Evolutionary conservation across 768 basidiomycete species (phyloP), one percentile per base, ranked within the genome.

Genomic region (Sporobolomyces phaffii): DNA sequence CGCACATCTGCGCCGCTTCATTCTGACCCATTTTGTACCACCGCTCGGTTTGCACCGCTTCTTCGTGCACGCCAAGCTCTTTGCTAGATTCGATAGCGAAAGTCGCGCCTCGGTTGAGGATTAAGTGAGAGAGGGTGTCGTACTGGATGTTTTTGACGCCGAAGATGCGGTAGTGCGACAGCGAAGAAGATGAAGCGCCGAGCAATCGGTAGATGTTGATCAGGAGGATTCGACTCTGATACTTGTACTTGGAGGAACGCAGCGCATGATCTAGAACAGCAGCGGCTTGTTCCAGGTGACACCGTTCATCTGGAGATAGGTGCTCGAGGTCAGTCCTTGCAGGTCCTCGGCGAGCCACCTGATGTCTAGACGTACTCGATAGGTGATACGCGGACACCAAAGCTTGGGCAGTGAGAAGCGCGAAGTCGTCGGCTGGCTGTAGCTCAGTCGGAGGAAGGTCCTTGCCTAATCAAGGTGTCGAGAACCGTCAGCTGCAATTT

Each of bases 51-150:
- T 26, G 15, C 0, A 34, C n/a, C 34, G 78, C 50, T 74, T 86
- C 89, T 80, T 93, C 90, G 69, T 86, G 85, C 15, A 87, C 85
- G 72, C 89, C 91, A 60, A 82, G 85, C 36, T 87, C 74, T 75
- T 91, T 91, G 69, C 91, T 88, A 75, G 90, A 88, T 76, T 91
- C 90, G 18, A 81, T 77, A 85, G 89, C 90, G 80, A 90, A 93
- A 0, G 85, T 88, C 26, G 86, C 84, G 15, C 86, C 83, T 26
- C 91, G 84, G 24, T 88, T 84, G 45, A 91, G 82, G 57, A 91
- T 78, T 60, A 90, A 83, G 75, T 94, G 89, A 2, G 89, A 90
- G 11, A 96, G 80, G 1, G 92, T 94, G 74, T 96, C 92, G 63
- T 87, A 83, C 76, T 94, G 91, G 28, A 93, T 83, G 73, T 90